Percentiles rank a stretch among this genome's conserved stretches.
Conservation (phyloP, 495 filamentous ascomycete genomes). For the Aspergillus cristatus region DNA sequence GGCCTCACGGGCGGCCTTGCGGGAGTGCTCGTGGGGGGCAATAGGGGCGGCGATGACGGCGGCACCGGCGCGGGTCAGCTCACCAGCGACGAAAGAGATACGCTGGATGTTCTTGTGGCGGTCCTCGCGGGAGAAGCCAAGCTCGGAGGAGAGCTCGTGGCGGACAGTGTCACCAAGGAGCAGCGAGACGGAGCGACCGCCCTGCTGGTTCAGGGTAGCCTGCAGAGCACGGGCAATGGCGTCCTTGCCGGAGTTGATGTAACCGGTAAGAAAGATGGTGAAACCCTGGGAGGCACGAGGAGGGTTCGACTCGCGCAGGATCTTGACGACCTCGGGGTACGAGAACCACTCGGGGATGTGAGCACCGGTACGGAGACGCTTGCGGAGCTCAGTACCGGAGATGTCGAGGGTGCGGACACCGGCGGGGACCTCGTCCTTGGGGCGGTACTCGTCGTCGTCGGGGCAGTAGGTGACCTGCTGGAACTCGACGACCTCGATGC, state of each 20-base stretch:
- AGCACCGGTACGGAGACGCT: slow-evolving; percentile 75
- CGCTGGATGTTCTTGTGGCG: slow-evolving; percentile 92
- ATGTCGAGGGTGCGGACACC: slow-evolving; percentile 92
- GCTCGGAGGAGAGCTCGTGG: slow-evolving; percentile 83
- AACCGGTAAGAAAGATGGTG: slow-evolving; percentile 96
- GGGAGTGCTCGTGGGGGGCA: slow-evolving; percentile 75
- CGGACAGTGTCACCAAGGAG: slow-evolving; percentile 93
- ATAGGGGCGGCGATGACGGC: slow-evolving; percentile 98
- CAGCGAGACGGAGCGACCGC: slow-evolving; percentile 86
- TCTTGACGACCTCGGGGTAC: slow-evolving; percentile 95
- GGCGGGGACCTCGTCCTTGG: slow-evolving; percentile 75
- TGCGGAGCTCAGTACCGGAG: slow-evolving; percentile 89
- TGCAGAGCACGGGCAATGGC: slow-evolving; percentile 91
- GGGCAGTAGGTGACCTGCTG: slow-evolving; percentile 99
- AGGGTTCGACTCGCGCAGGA: slow-evolving; percentile 90
- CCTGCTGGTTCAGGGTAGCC: slow-evolving; percentile 97
- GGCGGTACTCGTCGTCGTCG: slow-evolving; percentile 91
- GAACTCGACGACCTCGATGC: slow-evolving; percentile 98
- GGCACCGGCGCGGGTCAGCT: slow-evolving; percentile 85
- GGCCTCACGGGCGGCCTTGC: slow-evolving; percentile 67
- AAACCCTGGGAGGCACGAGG: slow-evolving; percentile 85
- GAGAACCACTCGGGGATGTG: slow-evolving; percentile 99
- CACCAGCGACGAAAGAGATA: slow-evolving; percentile 91
- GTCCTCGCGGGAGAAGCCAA: slow-evolving; percentile 90
- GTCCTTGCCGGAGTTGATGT: slow-evolving; percentile 94